These are phyloP conservation scores for Phytophthora kernoviae DNA, from an alignment of 352 stramenopile genomes.

Conservation along the genomic window DNA sequence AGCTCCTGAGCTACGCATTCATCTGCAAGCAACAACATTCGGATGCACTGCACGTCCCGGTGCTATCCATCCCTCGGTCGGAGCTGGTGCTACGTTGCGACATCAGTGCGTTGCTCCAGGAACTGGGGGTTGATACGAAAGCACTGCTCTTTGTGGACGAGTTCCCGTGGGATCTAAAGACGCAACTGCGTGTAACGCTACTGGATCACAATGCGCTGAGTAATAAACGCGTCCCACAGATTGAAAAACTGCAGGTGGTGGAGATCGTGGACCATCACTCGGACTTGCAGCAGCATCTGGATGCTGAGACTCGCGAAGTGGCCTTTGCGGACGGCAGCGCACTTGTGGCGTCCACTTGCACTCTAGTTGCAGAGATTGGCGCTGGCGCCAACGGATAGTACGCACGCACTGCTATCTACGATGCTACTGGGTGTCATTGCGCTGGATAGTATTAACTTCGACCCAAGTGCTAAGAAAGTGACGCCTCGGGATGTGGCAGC, in stretches of 20 bases:
- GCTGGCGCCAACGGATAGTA: constrained; percentile 8
- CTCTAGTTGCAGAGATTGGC: constrained; percentile 76
- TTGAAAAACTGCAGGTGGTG: constrained; percentile 38
- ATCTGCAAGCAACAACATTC: constrained; percentile 28
- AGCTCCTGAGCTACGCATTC: constrained; percentile 77
- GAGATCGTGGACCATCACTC: constrained; percentile 86
- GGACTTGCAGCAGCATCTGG: constrained; percentile 56
- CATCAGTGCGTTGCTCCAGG: constrained; percentile 61
- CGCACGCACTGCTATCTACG: constrained; percentile 56
- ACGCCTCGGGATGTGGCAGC: constrained; percentile 58
- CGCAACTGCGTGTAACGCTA: constrained; percentile 49
- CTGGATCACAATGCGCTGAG: constrained; percentile 80
- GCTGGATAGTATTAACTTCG: constrained; percentile 82
- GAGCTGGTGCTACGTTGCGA: constrained; percentile 74
- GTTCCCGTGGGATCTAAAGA: constrained; percentile 57
- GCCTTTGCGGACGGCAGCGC: constrained; percentile 72
- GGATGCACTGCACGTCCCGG: constrained; percentile 44
- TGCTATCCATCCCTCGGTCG: constrained; percentile 66
- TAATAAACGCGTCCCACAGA: constrained; percentile 52
- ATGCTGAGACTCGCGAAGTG: constrained; percentile 52
- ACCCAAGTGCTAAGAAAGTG: constrained; percentile 77
- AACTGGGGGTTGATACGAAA: constrained; percentile 53
- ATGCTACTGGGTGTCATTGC: constrained; percentile 82
- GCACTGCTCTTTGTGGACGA: constrained; percentile 80
- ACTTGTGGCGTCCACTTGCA: constrained; percentile 77